Evolutionary conservation across 148 eudicot species (phyloP).

Genomic region (Silene conica): DNA sequence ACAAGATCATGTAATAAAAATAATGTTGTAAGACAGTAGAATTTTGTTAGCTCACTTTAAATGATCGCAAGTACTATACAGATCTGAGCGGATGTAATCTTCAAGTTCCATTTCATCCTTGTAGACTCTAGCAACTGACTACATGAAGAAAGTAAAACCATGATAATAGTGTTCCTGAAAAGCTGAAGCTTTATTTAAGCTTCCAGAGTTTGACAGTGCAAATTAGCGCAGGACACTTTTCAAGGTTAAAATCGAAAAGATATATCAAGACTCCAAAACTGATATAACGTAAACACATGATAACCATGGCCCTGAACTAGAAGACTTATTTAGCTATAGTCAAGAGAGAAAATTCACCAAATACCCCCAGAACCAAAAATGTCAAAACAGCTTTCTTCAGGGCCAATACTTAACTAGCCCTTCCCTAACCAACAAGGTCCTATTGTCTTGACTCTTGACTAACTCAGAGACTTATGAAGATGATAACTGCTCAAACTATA

Average conservation of each 20-base stretch:
- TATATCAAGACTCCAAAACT: constrained; percentile 7
- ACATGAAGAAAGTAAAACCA: constrained; percentile 27
- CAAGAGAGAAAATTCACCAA: neutral
- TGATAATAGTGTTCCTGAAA: constrained; percentile 3
- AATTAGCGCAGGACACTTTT: constrained; percentile 1
- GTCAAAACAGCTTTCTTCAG: neutral
- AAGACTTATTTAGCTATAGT: neutral
- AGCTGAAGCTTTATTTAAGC: constrained; percentile 2
- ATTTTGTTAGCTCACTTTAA: constrained; percentile 45
- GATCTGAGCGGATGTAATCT: constrained; percentile 71
- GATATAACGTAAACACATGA: neutral
- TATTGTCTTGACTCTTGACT: neutral
- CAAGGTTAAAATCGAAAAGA: neutral
- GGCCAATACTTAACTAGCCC: neutral
- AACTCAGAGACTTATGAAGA: neutral
- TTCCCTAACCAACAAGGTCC: neutral
- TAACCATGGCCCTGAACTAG: neutral
- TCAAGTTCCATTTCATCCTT: constrained; percentile 85
- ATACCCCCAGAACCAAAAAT: neutral
- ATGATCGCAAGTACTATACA: constrained; percentile 60
- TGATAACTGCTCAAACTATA: neutral
- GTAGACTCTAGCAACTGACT: constrained; percentile 65
- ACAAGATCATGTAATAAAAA: neutral
- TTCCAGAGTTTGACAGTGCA: neutral
- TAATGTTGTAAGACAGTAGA: neutral